phyloP scores from a whole-genome alignment of 208 protist species.

The Entamoeba invadens region DNA sequence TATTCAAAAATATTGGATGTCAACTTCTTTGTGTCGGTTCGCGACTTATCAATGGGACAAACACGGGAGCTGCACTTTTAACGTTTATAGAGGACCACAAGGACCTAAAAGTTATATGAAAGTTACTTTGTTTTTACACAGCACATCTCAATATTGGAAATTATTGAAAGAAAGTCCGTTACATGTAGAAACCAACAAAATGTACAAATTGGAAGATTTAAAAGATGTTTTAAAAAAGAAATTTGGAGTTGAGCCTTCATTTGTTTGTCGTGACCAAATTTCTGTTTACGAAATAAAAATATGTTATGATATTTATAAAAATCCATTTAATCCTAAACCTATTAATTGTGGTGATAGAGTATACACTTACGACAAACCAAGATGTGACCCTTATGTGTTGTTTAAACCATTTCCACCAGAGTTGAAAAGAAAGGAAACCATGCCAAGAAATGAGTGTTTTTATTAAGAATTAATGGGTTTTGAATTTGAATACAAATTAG shows the following conservation, averaged over 20 bases:
- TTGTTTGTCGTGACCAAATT: too few relatives aligned
- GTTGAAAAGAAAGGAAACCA: too few relatives aligned
- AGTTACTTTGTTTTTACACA: neutral
- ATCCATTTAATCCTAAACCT: too few relatives aligned
- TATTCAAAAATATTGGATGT: neutral
- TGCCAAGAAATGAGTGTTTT: too few relatives aligned
- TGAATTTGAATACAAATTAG: too few relatives aligned
- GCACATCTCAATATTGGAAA: neutral
- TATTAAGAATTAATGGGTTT: too few relatives aligned
- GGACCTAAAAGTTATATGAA: neutral
- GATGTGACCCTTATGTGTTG: too few relatives aligned
- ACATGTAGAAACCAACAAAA: neutral
- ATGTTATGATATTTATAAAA: too few relatives aligned
- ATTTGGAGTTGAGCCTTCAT: neutral
- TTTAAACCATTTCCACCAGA: too few relatives aligned
- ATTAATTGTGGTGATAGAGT: too few relatives aligned
- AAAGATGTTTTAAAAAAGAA: neutral
- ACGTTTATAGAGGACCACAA: neutral
- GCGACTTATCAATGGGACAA: neutral
- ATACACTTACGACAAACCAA: too few relatives aligned
- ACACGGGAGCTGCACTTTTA: neutral
- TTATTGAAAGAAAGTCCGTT: neutral
- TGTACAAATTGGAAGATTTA: neutral
- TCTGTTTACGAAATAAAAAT: too few relatives aligned
- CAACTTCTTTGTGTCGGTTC: neutral